phyloP scores from a whole-genome alignment of 1,139 yeast species.

The Meyerozyma sp. region DNA sequence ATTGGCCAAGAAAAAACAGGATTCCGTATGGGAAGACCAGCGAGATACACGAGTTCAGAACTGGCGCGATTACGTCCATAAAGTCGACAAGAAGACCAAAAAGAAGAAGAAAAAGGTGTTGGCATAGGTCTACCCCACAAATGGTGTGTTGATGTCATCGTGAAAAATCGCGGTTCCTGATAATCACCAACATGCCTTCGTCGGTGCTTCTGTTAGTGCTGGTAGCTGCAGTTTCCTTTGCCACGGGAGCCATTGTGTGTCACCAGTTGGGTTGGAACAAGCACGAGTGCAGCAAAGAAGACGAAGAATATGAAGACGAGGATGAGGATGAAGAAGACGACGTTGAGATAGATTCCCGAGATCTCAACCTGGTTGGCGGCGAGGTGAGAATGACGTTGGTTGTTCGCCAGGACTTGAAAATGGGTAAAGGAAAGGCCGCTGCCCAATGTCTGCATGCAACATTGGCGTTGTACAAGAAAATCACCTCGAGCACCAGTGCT shows the following conservation, averaged over 20 bases:
- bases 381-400: constrained; percentile 86
- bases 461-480: constrained; percentile 74
- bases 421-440: constrained; percentile 95
- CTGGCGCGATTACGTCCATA: constrained; percentile 1
- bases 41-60: constrained; percentile 1
- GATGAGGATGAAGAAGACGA: constrained; percentile 41
- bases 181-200: background rate
- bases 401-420: constrained; percentile 81
- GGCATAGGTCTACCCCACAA: constrained; percentile 1
- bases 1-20: background rate
- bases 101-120: constrained; percentile 2
- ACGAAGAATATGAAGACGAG: constrained; percentile 27
- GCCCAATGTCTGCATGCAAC: constrained; percentile 99
- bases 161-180: background rate
- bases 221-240: constrained; percentile 1
- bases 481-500: constrained; percentile 46
- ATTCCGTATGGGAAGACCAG: constrained; percentile 2
- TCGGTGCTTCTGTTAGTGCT: background rate
- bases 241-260: background rate
- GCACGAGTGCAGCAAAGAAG: constrained; percentile 3
- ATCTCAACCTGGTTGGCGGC: constrained; percentile 60
- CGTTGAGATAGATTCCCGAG: constrained; percentile 47
- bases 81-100: constrained; percentile 3
- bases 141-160: constrained; percentile 1
- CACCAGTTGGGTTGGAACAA: background rate